Percentiles rank a stretch among this genome's conserved stretches.
Conservation (phyloP, 2,329 filamentous ascomycete genomes). For the Tolypocladium nubicola region DNA sequence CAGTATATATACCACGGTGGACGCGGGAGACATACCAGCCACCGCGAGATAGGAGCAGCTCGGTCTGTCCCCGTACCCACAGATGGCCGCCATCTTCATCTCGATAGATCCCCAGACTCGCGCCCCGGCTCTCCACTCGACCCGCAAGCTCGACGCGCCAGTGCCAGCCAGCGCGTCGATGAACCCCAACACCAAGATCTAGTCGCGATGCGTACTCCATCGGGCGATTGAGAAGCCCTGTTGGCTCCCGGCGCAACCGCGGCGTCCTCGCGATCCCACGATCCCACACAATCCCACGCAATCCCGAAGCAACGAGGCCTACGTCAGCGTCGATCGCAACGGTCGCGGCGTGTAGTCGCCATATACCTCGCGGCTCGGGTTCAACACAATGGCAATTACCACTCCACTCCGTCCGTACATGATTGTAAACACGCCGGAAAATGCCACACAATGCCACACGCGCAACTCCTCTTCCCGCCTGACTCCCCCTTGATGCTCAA, state of each 20-base stretch:
- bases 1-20: no score
- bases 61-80: background rate
- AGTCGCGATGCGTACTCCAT: background rate
- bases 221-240: background rate
- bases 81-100: background rate
- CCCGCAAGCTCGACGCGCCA: background rate
- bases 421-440: background rate
- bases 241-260: background rate
- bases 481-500: background rate
- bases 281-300: constrained; percentile 5
- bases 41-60: no score
- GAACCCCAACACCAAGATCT: background rate
- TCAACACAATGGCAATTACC: background rate
- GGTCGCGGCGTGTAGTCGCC: constrained; percentile 29
- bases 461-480: background rate
- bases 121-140: background rate
- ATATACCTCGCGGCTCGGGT: background rate
- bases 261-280: no score
- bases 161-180: background rate
- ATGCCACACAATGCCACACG: no score
- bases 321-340: constrained; percentile 42
- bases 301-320: constrained; percentile 31
- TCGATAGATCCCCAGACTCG: no score
- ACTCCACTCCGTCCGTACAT: background rate
- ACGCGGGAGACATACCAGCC: no score